phyloP scores from a whole-genome alignment of 2,329 filamentous ascomycete species.

The Boeremia lycopersici region DNA sequence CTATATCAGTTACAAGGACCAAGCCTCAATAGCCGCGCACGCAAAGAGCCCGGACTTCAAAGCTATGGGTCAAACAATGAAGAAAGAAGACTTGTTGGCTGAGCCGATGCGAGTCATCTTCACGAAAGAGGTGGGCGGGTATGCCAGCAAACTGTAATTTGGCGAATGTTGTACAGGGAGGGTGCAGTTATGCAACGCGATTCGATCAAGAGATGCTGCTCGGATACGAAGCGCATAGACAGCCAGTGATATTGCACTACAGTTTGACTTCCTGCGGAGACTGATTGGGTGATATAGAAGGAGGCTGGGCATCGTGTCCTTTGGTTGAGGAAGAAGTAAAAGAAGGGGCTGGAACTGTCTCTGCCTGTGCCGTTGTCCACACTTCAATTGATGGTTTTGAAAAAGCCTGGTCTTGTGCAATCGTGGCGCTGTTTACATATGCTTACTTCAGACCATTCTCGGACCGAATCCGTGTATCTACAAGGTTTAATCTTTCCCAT shows the following conservation, averaged over 20 bases:
- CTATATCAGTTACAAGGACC: slow-evolving; percentile 38
- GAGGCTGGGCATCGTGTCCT: too few species aligned
- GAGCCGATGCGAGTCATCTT: slow-evolving; percentile 37
- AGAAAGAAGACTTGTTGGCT: slow-evolving; percentile 38
- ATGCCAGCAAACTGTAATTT: slow-evolving; percentile 12
- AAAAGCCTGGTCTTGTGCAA: too few species aligned
- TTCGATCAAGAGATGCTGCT: background rate
- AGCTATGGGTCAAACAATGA: slow-evolving; percentile 28
- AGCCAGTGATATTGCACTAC: background rate
- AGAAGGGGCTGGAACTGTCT: too few species aligned
- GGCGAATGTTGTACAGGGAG: background rate
- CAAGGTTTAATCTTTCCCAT: too few species aligned
- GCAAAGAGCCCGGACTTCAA: slow-evolving; percentile 31
- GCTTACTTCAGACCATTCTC: too few species aligned
- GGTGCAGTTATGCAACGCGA: background rate
- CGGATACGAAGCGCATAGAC: background rate
- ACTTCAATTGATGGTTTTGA: too few species aligned
- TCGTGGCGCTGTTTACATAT: too few species aligned
- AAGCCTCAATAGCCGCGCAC: slow-evolving; percentile 35
- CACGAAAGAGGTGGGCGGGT: slow-evolving; percentile 39
- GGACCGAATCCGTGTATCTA: too few species aligned
- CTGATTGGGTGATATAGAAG: too few species aligned
- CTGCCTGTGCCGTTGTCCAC: too few species aligned
- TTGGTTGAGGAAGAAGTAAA: too few species aligned
- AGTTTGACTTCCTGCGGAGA: too few species aligned